Evolutionary conservation across 163 green algal genomes (phyloP).

Genomic region (Prototheca wickerhamii): DNA sequence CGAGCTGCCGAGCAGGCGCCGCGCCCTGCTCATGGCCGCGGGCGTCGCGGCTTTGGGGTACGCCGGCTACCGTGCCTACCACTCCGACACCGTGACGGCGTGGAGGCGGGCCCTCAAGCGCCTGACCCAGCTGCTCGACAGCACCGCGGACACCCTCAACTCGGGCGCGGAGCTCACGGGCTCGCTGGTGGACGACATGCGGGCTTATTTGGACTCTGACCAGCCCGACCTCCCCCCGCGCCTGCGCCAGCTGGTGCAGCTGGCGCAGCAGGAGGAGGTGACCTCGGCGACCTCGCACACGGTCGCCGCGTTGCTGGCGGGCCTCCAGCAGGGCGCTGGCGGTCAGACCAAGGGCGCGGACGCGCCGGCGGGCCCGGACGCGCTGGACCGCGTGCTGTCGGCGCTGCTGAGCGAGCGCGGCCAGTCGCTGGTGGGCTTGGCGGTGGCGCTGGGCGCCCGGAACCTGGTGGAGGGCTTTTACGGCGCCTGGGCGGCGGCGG

Average conservation of each 20-base stretch:
- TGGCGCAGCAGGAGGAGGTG: slow-evolving; percentile 32
- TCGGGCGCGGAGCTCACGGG: slow-evolving; percentile 22
- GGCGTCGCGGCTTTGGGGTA: slow-evolving; percentile 6
- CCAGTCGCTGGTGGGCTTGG: slow-evolving; percentile 56
- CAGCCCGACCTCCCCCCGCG: slow-evolving; percentile 23
- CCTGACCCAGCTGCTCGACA: slow-evolving; percentile 12
- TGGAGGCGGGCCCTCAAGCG: slow-evolving; percentile 4
- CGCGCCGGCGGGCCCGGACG: neutral
- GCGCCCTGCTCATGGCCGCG: slow-evolving; percentile 11
- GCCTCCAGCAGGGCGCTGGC: slow-evolving; percentile 7
- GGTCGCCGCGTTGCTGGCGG: slow-evolving; percentile 15
- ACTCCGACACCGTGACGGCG: slow-evolving; percentile 2
- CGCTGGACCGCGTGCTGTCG: slow-evolving; percentile 49
- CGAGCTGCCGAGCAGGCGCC: neutral
- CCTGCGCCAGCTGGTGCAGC: slow-evolving; percentile 28
- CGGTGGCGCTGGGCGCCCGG: slow-evolving; percentile 53
- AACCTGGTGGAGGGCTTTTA: slow-evolving; percentile 22
- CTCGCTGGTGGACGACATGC: slow-evolving; percentile 26
- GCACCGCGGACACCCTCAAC: slow-evolving; percentile 31
- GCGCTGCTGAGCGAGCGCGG: slow-evolving; percentile 58
- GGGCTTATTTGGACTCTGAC: slow-evolving; percentile 32
- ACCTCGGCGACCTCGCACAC: slow-evolving; percentile 3
- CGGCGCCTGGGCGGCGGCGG: slow-evolving; percentile 6
- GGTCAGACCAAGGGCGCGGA: too few relatives aligned
- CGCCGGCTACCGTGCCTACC: slow-evolving; percentile 21